Evolutionary conservation across 108 stramenopile species (phyloP).

Genomic region (Nitzschia sp.): DNA sequence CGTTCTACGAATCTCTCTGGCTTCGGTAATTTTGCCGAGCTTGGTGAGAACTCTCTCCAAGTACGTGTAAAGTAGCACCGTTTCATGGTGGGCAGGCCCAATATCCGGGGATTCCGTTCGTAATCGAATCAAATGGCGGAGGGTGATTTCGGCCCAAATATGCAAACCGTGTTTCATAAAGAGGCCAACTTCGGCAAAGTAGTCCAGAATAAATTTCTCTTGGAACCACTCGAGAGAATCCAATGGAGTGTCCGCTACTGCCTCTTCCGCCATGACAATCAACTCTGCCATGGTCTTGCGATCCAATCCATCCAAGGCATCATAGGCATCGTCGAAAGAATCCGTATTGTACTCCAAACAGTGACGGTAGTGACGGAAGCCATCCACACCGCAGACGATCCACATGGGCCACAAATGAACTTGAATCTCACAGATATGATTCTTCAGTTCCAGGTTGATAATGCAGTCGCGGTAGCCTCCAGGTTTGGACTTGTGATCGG

Average conservation of each 20-base stretch:
- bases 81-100: slow-evolving; percentile 84
- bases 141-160: slow-evolving; percentile 80
- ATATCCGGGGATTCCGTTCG: slow-evolving; percentile 81
- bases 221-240: slow-evolving; percentile 90
- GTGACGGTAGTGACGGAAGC: slow-evolving; percentile 88
- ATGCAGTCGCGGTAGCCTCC: slow-evolving; percentile 87
- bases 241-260: slow-evolving; percentile 82
- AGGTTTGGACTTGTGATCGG: slow-evolving; percentile 58
- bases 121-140: slow-evolving; percentile 68
- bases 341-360: slow-evolving; percentile 89
- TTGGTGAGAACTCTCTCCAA: slow-evolving; percentile 59
- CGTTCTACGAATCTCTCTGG: slow-evolving; percentile 48
- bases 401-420: slow-evolving; percentile 89
- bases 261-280: slow-evolving; percentile 90
- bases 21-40: slow-evolving; percentile 70
- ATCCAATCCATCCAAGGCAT: slow-evolving; percentile 81
- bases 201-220: slow-evolving; percentile 86
- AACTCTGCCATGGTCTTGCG: slow-evolving; percentile 89
- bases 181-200: slow-evolving; percentile 85
- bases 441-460: slow-evolving; percentile 85
- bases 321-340: slow-evolving; percentile 79
- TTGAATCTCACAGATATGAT: slow-evolving; percentile 89
- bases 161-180: slow-evolving; percentile 81
- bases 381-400: slow-evolving; percentile 85
- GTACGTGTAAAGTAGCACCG: slow-evolving; percentile 66